These are phyloP conservation scores for Picochlorum sp. DNA, from an alignment of 139 green algal genomes.

Conservation along the genomic window DNA sequence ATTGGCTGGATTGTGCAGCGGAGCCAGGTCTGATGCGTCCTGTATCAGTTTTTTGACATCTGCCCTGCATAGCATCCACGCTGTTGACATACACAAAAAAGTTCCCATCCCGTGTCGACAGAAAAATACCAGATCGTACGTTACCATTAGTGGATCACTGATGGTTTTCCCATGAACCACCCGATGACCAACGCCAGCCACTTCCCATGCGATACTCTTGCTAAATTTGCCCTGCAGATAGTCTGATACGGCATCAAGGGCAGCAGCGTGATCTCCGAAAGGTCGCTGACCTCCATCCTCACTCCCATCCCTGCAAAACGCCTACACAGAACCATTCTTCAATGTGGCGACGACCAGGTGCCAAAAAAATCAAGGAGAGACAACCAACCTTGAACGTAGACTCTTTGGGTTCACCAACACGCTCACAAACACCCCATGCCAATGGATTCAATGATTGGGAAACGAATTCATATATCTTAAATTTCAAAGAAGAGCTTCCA, in stretches of 20 bases:
- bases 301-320: constrained; percentile 10
- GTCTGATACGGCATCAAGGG: constrained; percentile 40
- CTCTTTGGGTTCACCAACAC: constrained; percentile 52
- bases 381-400: constrained; percentile 26
- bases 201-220: constrained; percentile 27
- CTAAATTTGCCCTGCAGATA: constrained; percentile 40
- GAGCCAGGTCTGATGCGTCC: constrained; percentile 56
- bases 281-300: constrained; percentile 1
- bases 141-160: constrained; percentile 46
- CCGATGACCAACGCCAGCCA: constrained; percentile 51
- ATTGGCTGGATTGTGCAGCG: constrained; percentile 80
- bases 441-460: constrained; percentile 19
- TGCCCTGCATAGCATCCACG: constrained; percentile 4
- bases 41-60: constrained; percentile 45
- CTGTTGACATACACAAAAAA: background rate
- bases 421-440: constrained; percentile 54
- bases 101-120: background rate
- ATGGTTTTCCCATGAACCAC: constrained; percentile 78
- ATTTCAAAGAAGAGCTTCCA: constrained; percentile 57
- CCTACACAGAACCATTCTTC: background rate
- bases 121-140: constrained; percentile 3
- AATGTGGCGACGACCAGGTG: background rate
- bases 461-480: constrained; percentile 48
- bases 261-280: constrained; percentile 38
- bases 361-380: background rate